Conservation (phyloP, 495 filamentous ascomycete species). For the Pseudomonodictys pantanalensis region DNA sequence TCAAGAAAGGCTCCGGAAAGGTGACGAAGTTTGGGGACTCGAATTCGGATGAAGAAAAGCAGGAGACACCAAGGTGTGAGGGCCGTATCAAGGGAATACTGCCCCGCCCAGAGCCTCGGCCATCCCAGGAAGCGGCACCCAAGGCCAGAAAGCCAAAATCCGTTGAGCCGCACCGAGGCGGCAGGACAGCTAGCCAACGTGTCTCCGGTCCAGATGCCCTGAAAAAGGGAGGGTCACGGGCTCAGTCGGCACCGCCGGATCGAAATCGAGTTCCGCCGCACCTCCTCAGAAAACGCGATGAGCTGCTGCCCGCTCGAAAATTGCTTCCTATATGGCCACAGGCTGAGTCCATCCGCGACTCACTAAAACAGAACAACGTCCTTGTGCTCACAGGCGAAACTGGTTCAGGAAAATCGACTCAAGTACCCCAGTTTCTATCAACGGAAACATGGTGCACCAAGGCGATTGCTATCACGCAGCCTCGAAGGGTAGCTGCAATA, state of each 20-base stretch:
- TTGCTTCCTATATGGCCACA: slow-evolving; percentile 78
- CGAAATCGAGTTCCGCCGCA: neutral
- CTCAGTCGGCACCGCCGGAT: neutral
- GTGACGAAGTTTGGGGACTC: neutral
- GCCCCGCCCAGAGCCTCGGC: too few species aligned
- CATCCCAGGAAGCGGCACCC: too few species aligned
- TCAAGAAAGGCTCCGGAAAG: slow-evolving; percentile 6
- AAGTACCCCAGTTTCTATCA: slow-evolving; percentile 87
- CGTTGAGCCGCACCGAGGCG: too few species aligned
- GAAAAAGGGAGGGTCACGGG: neutral
- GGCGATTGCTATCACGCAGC: slow-evolving; percentile 93
- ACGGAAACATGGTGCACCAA: slow-evolving; percentile 80
- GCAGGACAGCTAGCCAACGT: too few species aligned
- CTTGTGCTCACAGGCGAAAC: slow-evolving; percentile 90
- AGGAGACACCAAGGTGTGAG: neutral
- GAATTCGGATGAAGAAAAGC: neutral
- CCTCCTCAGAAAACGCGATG: slow-evolving; percentile 28
- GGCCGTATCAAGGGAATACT: too few species aligned
- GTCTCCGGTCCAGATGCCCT: too few species aligned
- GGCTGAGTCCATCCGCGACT: slow-evolving; percentile 63
- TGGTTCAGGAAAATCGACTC: slow-evolving; percentile 94
- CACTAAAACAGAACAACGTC: slow-evolving; percentile 64
- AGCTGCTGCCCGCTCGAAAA: slow-evolving; percentile 54
- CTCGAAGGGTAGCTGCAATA: slow-evolving; percentile 90
- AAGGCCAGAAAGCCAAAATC: too few species aligned